Evolutionary conservation across 1,284 basidiomycete genomes (phyloP).

Genomic region (Baeospora myosura): DNA sequence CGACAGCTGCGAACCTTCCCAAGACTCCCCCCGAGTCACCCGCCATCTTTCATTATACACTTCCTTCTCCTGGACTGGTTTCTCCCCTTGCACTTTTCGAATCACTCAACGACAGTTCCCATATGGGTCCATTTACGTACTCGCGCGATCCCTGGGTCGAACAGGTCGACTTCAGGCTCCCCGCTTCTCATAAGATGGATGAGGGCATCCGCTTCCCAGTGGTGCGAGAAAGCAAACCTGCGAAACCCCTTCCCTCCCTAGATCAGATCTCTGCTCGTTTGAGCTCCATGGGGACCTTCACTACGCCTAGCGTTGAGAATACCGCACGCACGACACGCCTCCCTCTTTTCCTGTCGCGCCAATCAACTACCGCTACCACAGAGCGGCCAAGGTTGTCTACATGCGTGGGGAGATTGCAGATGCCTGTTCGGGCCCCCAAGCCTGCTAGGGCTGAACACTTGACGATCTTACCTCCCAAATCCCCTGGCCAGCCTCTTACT

Average conservation of each 20-base stretch:
- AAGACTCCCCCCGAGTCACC: slow-evolving; percentile 67
- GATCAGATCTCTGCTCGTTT: slow-evolving; percentile 68
- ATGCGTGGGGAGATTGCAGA: slow-evolving; percentile 43
- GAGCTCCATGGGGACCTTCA: slow-evolving; percentile 23
- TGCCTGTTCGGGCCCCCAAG: slow-evolving; percentile 30
- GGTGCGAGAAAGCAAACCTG: slow-evolving; percentile 15
- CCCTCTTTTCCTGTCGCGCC: slow-evolving; percentile 36
- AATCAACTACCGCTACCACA: slow-evolving; percentile 11
- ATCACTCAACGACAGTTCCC: slow-evolving; percentile 33
- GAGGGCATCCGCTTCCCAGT: slow-evolving; percentile 18
- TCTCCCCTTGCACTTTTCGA: slow-evolving; percentile 59
- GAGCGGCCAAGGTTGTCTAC: slow-evolving; percentile 28
- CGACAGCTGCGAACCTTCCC: slow-evolving; percentile 47
- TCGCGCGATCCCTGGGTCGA: slow-evolving; percentile 49
- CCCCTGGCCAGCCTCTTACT: slow-evolving; percentile 28
- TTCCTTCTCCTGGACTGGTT: slow-evolving; percentile 59
- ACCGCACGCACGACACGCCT: slow-evolving; percentile 26
- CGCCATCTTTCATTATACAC: slow-evolving; percentile 57
- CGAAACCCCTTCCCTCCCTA: slow-evolving; percentile 51
- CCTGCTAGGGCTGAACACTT: slow-evolving; percentile 16
- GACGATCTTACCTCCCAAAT: slow-evolving; percentile 21
- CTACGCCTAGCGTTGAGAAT: slow-evolving; percentile 15
- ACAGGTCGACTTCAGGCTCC: slow-evolving; percentile 54
- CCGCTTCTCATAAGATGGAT: slow-evolving; percentile 15
- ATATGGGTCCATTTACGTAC: slow-evolving; percentile 16